These are phyloP conservation scores for Chaetothyriales sp. DNA, from an alignment of 2,329 filamentous ascomycete genomes.

Conservation along the genomic window DNA sequence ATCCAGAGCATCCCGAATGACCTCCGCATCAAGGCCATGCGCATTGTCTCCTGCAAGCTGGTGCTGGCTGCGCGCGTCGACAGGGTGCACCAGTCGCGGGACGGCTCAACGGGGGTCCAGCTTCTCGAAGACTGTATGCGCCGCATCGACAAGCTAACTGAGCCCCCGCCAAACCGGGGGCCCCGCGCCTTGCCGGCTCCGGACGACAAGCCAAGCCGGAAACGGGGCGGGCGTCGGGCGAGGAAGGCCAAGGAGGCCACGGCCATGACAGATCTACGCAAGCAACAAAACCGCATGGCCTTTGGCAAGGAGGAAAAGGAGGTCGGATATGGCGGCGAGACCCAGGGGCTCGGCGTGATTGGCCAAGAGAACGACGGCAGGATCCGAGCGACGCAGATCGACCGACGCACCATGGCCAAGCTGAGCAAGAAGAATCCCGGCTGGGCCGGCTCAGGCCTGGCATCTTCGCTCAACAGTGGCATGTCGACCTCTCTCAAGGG, in stretches of 20 bases:
- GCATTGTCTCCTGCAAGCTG: slow-evolving; percentile 85
- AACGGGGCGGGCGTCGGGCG: slow-evolving; percentile 78
- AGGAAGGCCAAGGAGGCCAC: slow-evolving; percentile 92
- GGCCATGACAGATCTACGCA: slow-evolving; percentile 90
- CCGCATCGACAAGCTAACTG: slow-evolving; percentile 81
- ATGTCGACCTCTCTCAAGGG: slow-evolving; percentile 63
- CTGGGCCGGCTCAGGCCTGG: slow-evolving; percentile 53
- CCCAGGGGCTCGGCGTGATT: slow-evolving; percentile 88
- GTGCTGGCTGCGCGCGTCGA: slow-evolving; percentile 89
- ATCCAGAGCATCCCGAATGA: slow-evolving; percentile 75
- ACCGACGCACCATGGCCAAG: slow-evolving; percentile 84
- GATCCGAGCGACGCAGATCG: slow-evolving; percentile 76
- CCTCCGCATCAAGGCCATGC: slow-evolving; percentile 83
- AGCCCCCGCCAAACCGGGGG: slow-evolving; percentile 80
- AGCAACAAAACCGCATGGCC: slow-evolving; percentile 89
- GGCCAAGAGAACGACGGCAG: slow-evolving; percentile 78
- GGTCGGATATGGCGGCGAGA: slow-evolving; percentile 78
- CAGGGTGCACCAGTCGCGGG: slow-evolving; percentile 63
- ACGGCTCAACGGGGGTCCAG: slow-evolving; percentile 70
- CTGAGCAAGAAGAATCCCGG: slow-evolving; percentile 91
- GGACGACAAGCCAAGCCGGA: slow-evolving; percentile 86
- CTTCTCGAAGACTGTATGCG: slow-evolving; percentile 72
- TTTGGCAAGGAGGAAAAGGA: slow-evolving; percentile 95
- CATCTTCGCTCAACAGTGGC: slow-evolving; percentile 42
- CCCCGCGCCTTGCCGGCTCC: slow-evolving; percentile 75